These are phyloP conservation scores for Pseudozyma flocculosa DNA, from an alignment of 1,284 basidiomycete genomes.

Conservation along the genomic window DNA sequence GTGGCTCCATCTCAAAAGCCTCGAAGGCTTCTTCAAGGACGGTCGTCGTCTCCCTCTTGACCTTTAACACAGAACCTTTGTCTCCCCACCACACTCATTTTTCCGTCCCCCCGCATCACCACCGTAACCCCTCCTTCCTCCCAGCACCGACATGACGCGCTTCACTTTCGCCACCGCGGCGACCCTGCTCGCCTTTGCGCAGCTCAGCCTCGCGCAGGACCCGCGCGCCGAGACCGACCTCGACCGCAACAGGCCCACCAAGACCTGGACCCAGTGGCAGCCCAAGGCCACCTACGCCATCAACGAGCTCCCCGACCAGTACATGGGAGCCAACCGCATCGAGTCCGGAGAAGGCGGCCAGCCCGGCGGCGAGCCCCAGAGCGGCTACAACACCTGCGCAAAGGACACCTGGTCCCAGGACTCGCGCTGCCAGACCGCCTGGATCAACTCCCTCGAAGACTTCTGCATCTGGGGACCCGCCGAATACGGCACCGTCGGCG, in stretches of 20 bases:
- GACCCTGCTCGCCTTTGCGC: slow-evolving; percentile 5
- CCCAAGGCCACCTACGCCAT: slow-evolving; percentile 45
- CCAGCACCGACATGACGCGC: not conserved
- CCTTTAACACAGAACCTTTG: too few species aligned
- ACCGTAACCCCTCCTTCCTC: not conserved
- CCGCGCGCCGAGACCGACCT: slow-evolving; percentile 27
- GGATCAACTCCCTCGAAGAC: slow-evolving; percentile 51
- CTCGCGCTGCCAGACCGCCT: slow-evolving; percentile 38
- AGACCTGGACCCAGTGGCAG: slow-evolving; percentile 43
- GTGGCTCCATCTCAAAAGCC: too few species aligned
- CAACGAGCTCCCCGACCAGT: slow-evolving; percentile 39
- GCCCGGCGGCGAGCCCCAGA: slow-evolving; percentile 31
- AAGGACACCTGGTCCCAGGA: slow-evolving; percentile 38
- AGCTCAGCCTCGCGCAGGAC: slow-evolving; percentile 16
- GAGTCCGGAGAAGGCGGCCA: slow-evolving; percentile 19
- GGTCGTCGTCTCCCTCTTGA: too few species aligned
- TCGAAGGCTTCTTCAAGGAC: too few species aligned
- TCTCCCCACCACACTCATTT: too few species aligned
- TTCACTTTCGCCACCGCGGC: slow-evolving; percentile 1
- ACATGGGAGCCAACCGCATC: slow-evolving; percentile 44
- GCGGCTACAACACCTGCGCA: slow-evolving; percentile 45
- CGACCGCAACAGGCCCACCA: slow-evolving; percentile 46
- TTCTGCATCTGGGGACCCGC: slow-evolving; percentile 53
- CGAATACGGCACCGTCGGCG: slow-evolving; percentile 32
- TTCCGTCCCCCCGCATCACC: too few species aligned